phyloP scores from a whole-genome alignment of 2,329 filamentous ascomycete species.

The Davidsoniella neocaledoniae region DNA sequence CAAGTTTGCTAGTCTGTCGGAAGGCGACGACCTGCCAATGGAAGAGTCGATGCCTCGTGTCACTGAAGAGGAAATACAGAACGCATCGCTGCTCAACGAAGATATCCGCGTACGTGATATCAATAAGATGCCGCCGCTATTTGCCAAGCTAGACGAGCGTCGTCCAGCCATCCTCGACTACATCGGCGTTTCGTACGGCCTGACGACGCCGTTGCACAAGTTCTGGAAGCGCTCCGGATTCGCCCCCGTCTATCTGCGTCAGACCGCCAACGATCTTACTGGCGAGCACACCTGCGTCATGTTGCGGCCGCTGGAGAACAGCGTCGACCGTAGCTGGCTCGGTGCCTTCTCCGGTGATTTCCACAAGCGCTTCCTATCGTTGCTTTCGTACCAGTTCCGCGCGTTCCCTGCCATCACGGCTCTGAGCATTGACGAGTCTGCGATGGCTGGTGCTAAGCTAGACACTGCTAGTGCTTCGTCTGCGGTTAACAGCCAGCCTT shows the following conservation, averaged over 20 bases:
- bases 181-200: conserved; percentile 83
- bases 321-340: conserved; percentile 65
- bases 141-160: conserved; percentile 72
- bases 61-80: conserved; percentile 66
- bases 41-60: conserved; percentile 55
- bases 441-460: conserved; percentile 52
- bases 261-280: conserved; percentile 90
- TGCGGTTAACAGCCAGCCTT: conserved; percentile 20
- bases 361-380: conserved; percentile 76
- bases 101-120: conserved; percentile 84
- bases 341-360: conserved; percentile 86
- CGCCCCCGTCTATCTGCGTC: conserved; percentile 78
- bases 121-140: conserved; percentile 80
- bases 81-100: conserved; percentile 62
- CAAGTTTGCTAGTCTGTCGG: conserved; percentile 71
- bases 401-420: conserved; percentile 62
- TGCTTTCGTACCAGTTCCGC: conserved; percentile 87
- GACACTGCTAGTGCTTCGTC: conserved; percentile 29
- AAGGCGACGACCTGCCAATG: conserved; percentile 38
- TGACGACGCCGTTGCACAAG: conserved; percentile 74
- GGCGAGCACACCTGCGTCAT: conserved; percentile 97
- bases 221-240: conserved; percentile 92
- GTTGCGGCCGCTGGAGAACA: conserved; percentile 59
- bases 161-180: conserved; percentile 74
- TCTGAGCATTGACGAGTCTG: conserved; percentile 75